phyloP scores from a whole-genome alignment of 306 rosid species.

The Medicago arabica region DNA sequence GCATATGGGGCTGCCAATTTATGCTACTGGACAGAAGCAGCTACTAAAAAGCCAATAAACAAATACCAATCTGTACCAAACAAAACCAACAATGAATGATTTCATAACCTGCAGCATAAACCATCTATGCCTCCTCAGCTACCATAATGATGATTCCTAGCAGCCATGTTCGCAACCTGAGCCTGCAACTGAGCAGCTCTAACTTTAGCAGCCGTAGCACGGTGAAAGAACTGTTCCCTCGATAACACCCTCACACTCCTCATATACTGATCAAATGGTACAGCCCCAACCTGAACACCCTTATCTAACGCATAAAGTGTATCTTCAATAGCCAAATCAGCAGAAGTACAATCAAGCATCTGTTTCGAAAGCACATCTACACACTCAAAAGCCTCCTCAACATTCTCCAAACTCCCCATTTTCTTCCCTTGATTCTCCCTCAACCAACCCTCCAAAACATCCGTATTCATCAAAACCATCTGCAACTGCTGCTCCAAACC shows the following conservation, averaged over 20 bases:
- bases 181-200: constrained; percentile 87
- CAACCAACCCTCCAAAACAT: constrained; percentile 79
- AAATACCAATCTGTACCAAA: constrained; percentile 42
- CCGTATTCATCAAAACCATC: constrained; percentile 85
- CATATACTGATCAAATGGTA: constrained; percentile 85
- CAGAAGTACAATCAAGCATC: constrained; percentile 77
- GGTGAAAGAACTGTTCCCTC: constrained; percentile 84
- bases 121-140: constrained; percentile 28
- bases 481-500: constrained; percentile 89
- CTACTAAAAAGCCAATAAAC: constrained; percentile 27
- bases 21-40: constrained; percentile 43
- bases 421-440: constrained; percentile 74
- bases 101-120: constrained; percentile 14
- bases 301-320: constrained; percentile 80
- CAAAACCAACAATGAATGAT: constrained; percentile 32
- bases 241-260: constrained; percentile 85
- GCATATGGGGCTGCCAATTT: constrained; percentile 45
- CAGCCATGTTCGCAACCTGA: constrained; percentile 89
- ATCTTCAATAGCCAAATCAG: constrained; percentile 89
- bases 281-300: constrained; percentile 72
- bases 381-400: constrained; percentile 73
- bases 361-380: constrained; percentile 76
- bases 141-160: constrained; percentile 67
- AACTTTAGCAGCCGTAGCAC: constrained; percentile 75
- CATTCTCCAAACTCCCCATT: constrained; percentile 40